Conservation (phyloP, 176 grass and related monocot species). For the Musa beccarii region DNA sequence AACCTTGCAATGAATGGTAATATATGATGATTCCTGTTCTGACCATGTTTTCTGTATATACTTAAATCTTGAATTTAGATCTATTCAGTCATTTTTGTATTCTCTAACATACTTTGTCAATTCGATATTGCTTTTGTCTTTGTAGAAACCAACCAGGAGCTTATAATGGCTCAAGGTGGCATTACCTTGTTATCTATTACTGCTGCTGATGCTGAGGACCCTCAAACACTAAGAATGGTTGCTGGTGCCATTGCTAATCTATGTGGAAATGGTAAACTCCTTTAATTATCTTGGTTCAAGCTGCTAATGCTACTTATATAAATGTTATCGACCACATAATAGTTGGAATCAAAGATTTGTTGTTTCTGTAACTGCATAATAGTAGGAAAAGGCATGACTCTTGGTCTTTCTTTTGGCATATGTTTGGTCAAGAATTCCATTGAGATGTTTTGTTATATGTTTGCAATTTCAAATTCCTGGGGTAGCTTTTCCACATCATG, state of each 20-base stretch:
- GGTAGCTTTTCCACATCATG: neutral
- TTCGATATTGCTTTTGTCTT: slow-evolving; percentile 23
- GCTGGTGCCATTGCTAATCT: slow-evolving; percentile 98
- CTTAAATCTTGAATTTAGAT: neutral
- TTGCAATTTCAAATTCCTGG: neutral
- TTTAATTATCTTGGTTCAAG: slow-evolving; percentile 14
- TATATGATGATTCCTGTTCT: neutral
- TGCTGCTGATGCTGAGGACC: slow-evolving; percentile 90
- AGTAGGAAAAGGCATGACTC: neutral
- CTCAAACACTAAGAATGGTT: slow-evolving; percentile 97
- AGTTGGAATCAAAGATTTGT: neutral
- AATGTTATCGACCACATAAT: neutral
- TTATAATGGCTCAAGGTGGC: slow-evolving; percentile 95
- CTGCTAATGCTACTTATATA: neutral
- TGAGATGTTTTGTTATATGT: neutral
- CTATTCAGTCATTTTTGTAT: neutral
- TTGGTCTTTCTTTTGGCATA: neutral
- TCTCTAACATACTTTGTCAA: neutral
- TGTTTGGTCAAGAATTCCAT: neutral
- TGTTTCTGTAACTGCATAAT: neutral
- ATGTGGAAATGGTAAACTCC: slow-evolving; percentile 90
- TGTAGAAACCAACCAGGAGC: slow-evolving; percentile 96
- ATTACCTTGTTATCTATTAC: slow-evolving; percentile 86
- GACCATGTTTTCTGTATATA: neutral
- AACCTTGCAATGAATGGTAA: slow-evolving; percentile 99